These are phyloP conservation scores for Alternaria conjuncta DNA, from an alignment of 2,329 filamentous ascomycete genomes.

Conservation along the genomic window DNA sequence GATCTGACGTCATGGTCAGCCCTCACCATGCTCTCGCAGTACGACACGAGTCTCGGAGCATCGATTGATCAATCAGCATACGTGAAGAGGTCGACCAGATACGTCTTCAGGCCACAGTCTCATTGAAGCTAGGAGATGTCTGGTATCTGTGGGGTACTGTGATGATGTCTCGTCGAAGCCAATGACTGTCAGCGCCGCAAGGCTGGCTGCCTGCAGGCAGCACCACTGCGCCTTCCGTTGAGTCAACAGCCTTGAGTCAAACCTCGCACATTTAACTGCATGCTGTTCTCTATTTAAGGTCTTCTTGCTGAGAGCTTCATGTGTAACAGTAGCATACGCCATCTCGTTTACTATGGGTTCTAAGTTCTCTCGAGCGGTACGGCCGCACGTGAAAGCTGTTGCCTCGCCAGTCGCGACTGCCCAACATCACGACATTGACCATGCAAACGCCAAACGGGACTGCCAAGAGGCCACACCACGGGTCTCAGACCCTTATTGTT, in stretches of 20 bases:
- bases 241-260: slow-evolving; percentile 35
- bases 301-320: not conserved
- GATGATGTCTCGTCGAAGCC: slow-evolving; percentile 9
- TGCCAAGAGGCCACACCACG: slow-evolving; percentile 16
- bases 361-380: slow-evolving; percentile 31
- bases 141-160: slow-evolving; percentile 5
- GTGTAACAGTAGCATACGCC: not conserved
- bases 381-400: slow-evolving; percentile 23
- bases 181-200: slow-evolving; percentile 23
- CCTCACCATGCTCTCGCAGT: not conserved
- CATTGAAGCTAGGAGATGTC: not conserved
- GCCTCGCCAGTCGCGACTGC: slow-evolving; percentile 20
- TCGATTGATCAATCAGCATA: not conserved
- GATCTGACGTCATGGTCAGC: not conserved
- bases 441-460: slow-evolving; percentile 8
- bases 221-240: slow-evolving; percentile 26
- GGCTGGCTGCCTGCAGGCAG: slow-evolving; percentile 42
- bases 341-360: slow-evolving; percentile 33
- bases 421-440: slow-evolving; percentile 16
- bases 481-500: not conserved
- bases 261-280: not conserved
- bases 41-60: not conserved
- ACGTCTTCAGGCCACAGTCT: not conserved
- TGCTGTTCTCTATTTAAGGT: slow-evolving; percentile 4
- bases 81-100: not conserved